phyloP scores from a whole-genome alignment of 192 early-diverging fungal species.

The Geosiphon pyriformis region DNA sequence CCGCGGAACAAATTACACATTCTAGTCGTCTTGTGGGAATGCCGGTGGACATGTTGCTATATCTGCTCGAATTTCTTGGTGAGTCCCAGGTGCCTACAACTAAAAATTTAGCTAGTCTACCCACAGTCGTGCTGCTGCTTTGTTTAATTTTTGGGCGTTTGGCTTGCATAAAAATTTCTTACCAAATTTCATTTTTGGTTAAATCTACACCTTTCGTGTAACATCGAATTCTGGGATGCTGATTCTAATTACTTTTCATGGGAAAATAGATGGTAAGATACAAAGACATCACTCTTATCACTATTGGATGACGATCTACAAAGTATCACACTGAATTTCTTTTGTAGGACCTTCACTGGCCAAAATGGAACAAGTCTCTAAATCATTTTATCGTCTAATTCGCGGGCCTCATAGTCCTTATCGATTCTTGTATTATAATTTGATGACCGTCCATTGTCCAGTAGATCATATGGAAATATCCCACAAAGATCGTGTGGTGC shows the following conservation, averaged over 20 bases:
- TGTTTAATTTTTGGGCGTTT: no score
- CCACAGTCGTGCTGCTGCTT: no score
- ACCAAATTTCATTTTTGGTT: not conserved
- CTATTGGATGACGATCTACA: not conserved
- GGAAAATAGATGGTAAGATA: not conserved
- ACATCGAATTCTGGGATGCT: not conserved
- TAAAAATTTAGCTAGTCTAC: no score
- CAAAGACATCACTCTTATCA: not conserved
- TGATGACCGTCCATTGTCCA: conserved; percentile 6
- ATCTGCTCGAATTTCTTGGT: conserved; percentile 22
- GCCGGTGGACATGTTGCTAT: conserved; percentile 15
- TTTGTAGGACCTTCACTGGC: conserved; percentile 14
- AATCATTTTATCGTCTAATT: conserved; percentile 6
- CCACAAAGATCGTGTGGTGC: not conserved
- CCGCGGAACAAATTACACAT: no score
- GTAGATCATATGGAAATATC: not conserved
- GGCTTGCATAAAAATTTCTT: not conserved
- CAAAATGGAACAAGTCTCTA: conserved; percentile 15
- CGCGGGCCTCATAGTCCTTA: conserved; percentile 23
- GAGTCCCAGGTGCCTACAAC: not conserved
- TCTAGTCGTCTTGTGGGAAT: conserved; percentile 4
- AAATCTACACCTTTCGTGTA: not conserved
- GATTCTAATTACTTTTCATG: not conserved
- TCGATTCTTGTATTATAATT: conserved; percentile 17
- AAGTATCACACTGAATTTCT: not conserved